phyloP scores from a whole-genome alignment of 2,329 filamentous ascomycete species.

The Sporothrix globosa region DNA sequence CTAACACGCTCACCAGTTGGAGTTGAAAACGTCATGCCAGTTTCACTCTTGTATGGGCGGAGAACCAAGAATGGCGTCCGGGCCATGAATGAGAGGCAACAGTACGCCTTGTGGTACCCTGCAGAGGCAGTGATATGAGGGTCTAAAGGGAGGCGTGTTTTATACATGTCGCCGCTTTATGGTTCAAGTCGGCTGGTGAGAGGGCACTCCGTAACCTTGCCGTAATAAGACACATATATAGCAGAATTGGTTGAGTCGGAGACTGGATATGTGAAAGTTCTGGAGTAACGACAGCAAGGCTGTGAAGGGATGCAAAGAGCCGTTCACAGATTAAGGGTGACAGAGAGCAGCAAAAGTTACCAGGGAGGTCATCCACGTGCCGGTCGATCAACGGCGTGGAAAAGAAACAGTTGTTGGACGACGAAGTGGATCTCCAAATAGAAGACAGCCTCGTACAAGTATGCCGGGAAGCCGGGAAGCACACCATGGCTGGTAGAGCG shows the following conservation, averaged over 20 bases:
- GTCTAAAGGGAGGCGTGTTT: no score
- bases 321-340: not conserved
- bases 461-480: conserved; percentile 1
- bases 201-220: not conserved
- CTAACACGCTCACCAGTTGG: conserved; percentile 51
- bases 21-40: conserved; percentile 55
- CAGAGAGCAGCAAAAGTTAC: not conserved
- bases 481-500: no score
- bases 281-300: not conserved
- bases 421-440: not conserved
- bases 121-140: not conserved
- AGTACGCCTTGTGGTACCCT: not conserved
- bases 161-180: conserved; percentile 42
- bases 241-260: conserved; percentile 3
- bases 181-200: conserved; percentile 48
- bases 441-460: not conserved
- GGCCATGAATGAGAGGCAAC: not conserved
- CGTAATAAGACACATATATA: not conserved
- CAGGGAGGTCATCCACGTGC: not conserved
- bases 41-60: conserved; percentile 44
- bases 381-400: not conserved
- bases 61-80: not conserved
- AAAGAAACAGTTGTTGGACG: not conserved
- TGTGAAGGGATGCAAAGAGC: not conserved
- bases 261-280: not conserved